phyloP scores from a whole-genome alignment of 163 green algal species.

The Chlorella variabilis region DNA sequence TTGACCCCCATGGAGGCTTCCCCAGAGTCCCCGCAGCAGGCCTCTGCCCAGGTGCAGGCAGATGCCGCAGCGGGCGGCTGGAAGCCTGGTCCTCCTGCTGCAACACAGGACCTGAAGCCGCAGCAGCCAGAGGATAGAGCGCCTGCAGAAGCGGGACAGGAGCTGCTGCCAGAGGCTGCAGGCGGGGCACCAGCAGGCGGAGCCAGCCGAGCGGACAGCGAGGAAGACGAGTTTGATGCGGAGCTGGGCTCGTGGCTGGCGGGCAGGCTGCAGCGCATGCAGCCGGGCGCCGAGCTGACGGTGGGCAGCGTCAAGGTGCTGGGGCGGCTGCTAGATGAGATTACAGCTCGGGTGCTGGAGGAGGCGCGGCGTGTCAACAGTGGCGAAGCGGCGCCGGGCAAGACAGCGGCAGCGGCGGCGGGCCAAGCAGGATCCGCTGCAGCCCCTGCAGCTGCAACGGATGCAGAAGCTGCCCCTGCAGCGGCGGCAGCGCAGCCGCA shows the following conservation, averaged over 20 bases:
- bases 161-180: no score
- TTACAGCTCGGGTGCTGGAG: slow-evolving; percentile 39
- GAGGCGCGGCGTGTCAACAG: slow-evolving; percentile 35
- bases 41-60: no score
- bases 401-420: no score
- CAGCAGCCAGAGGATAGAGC: no score
- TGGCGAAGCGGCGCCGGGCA: neutral
- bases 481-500: neutral
- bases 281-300: slow-evolving; percentile 20
- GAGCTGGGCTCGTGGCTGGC: slow-evolving; percentile 5
- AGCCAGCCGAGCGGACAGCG: neutral
- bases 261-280: slow-evolving; percentile 25
- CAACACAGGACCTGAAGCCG: no score
- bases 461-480: neutral
- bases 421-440: neutral
- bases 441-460: neutral
- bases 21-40: no score
- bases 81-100: no score
- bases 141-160: no score
- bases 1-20: no score
- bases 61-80: no score
- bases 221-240: neutral
- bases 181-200: no score
- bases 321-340: slow-evolving; percentile 34
- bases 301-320: slow-evolving; percentile 29